A percentile compares a stretch with the other conserved stretches of the same genome.
Evolutionary conservation across 1,284 basidiomycete genomes (phyloP).

Genomic region (Mycosarcoma mackinlayi): DNA sequence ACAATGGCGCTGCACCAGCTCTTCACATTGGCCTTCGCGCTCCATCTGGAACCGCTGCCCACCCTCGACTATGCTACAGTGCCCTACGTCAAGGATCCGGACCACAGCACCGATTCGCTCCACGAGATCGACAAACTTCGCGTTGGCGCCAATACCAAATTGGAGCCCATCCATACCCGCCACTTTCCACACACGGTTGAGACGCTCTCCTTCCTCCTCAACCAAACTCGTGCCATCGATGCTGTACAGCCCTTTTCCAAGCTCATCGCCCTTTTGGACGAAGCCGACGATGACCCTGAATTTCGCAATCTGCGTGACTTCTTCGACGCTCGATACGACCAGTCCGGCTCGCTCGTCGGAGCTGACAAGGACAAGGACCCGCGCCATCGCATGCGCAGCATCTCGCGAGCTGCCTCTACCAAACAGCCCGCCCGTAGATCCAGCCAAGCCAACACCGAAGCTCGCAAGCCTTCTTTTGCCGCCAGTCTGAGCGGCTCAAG

Average conservation of each 20-base stretch:
- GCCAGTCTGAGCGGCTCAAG: slow-evolving; percentile 35
- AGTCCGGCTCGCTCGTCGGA: slow-evolving; percentile 25
- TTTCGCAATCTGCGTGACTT: slow-evolving; percentile 59
- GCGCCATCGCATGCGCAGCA: slow-evolving; percentile 34
- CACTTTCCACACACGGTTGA: slow-evolving; percentile 48
- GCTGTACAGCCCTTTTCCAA: slow-evolving; percentile 49
- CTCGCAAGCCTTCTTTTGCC: slow-evolving; percentile 46
- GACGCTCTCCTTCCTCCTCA: slow-evolving; percentile 48
- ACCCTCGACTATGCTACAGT: slow-evolving; percentile 50
- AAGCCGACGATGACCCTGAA: slow-evolving; percentile 58
- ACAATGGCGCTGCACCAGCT: slow-evolving; percentile 48
- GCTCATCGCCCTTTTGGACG: slow-evolving; percentile 54
- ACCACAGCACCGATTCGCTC: slow-evolving; percentile 23
- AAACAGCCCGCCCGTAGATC: slow-evolving; percentile 17
- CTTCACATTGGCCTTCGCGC: slow-evolving; percentile 64
- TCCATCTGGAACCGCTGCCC: slow-evolving; percentile 59
- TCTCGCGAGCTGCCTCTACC: slow-evolving; percentile 40
- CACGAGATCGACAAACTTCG: slow-evolving; percentile 34
- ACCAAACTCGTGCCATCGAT: slow-evolving; percentile 44
- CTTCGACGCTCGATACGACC: slow-evolving; percentile 58
- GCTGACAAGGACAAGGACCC: slow-evolving; percentile 42
- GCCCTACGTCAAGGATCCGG: slow-evolving; percentile 16
- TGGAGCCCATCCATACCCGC: slow-evolving; percentile 43
- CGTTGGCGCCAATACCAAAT: slow-evolving; percentile 46
- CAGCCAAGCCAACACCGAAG: slow-evolving; percentile 31